Evolutionary conservation across 1,284 basidiomycete genomes (phyloP).

Genomic region (Marasmius fiardii): DNA sequence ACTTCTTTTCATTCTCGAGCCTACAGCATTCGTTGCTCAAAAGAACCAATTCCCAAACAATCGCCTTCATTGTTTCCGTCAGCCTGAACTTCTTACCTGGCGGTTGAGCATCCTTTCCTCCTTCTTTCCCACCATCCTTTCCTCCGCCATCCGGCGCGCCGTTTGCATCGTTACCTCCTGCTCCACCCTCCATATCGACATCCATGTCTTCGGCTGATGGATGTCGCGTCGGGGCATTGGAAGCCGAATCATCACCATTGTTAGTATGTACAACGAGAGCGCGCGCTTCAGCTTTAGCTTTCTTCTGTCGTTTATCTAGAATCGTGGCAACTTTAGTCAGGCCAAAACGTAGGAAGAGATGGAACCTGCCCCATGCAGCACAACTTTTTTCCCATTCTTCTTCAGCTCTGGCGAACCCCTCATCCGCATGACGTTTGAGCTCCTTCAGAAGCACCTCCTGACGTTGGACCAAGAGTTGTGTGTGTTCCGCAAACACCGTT

Average conservation of each 20-base stretch:
- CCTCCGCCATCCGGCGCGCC: background rate
- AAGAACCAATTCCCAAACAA: conserved; percentile 76
- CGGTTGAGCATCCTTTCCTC: conserved; percentile 40
- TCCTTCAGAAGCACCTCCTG: conserved; percentile 63
- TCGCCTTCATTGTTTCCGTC: conserved; percentile 72
- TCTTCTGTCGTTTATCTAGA: conserved; percentile 62
- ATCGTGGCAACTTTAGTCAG: conserved; percentile 3
- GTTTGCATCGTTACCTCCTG: background rate
- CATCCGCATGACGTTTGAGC: conserved; percentile 53
- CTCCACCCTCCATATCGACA: conserved; percentile 20
- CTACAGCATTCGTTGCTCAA: conserved; percentile 78
- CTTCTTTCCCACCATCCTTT: background rate
- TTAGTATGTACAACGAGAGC: conserved; percentile 19
- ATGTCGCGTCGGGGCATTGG: conserved; percentile 37
- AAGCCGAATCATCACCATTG: conserved; percentile 23
- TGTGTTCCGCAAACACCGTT: conserved; percentile 70
- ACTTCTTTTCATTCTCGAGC: conserved; percentile 85
- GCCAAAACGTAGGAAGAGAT: background rate
- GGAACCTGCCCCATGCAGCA: conserved; percentile 55
- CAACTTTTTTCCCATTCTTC: conserved; percentile 74
- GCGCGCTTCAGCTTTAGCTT: conserved; percentile 33
- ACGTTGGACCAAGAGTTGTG: conserved; percentile 54
- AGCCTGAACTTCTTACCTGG: conserved; percentile 70
- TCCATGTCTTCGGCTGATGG: conserved; percentile 40
- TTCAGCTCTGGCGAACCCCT: conserved; percentile 63